These are phyloP conservation scores for Coprinopsis cinerea DNA, from an alignment of 768 basidiomycete species.

Conservation along the genomic window DNA sequence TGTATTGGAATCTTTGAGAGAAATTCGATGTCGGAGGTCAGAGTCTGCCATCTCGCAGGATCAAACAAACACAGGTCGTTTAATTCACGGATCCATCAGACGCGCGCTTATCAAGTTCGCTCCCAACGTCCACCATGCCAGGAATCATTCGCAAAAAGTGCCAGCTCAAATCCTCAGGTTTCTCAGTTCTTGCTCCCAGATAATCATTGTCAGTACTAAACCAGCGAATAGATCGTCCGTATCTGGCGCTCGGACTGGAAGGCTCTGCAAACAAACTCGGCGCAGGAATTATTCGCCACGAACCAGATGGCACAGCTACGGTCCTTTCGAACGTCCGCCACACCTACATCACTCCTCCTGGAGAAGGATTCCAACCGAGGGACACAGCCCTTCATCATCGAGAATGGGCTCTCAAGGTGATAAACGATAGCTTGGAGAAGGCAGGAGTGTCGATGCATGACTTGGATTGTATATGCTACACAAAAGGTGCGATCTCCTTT, in stretches of 20 bases:
- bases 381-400: conserved; percentile 97
- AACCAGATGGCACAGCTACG: conserved; percentile 58
- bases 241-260: conserved; percentile 92
- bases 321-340: conserved; percentile 93
- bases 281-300: conserved; percentile 85
- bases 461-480: conserved; percentile 93
- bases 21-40: too few species aligned
- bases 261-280: conserved; percentile 98
- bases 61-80: too few species aligned
- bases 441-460: conserved; percentile 70
- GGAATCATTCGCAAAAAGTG: conserved; percentile 18
- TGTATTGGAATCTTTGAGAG: too few species aligned
- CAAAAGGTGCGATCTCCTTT: conserved; percentile 61
- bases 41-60: too few species aligned
- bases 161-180: conserved; percentile 35
- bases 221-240: conserved; percentile 47
- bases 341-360: conserved; percentile 98
- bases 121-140: conserved; percentile 20
- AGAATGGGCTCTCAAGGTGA: conserved; percentile 82
- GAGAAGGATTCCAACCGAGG: conserved; percentile 93
- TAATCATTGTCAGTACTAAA: conserved; percentile 2
- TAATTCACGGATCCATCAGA: too few species aligned
- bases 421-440: conserved; percentile 66
- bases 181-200: conserved; percentile 2
- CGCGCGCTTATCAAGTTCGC: neutral